Evolutionary conservation across 345 rosid species (phyloP).

Genomic region (Hibiscus mutabilis): DNA sequence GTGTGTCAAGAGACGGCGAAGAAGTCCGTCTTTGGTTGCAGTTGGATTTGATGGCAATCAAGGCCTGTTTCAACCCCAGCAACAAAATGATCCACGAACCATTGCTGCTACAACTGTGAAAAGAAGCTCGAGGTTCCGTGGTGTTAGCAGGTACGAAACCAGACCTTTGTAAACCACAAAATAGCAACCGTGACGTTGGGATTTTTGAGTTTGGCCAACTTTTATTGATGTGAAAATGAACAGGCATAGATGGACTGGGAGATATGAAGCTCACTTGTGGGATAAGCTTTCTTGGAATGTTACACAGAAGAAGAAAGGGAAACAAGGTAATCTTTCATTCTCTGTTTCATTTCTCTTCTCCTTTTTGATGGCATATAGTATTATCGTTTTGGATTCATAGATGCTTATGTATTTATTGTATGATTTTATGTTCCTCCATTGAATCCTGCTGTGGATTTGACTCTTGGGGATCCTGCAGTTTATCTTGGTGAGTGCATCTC

Average conservation of each 20-base stretch:
- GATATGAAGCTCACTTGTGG: constrained; percentile 70
- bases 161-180: background rate
- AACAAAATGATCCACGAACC: constrained; percentile 19
- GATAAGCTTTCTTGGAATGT: constrained; percentile 64
- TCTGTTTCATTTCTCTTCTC: background rate
- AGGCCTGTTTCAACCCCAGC: constrained; percentile 24
- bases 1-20: constrained; percentile 38
- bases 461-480: constrained; percentile 29
- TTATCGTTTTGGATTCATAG: background rate
- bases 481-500: constrained; percentile 45
- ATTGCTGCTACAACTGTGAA: constrained; percentile 43
- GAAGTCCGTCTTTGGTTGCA: constrained; percentile 23
- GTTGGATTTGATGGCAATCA: constrained; percentile 9
- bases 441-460: constrained; percentile 13
- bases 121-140: constrained; percentile 67
- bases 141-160: constrained; percentile 48
- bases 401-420: background rate
- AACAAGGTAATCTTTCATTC: constrained; percentile 38
- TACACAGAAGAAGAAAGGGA: constrained; percentile 67
- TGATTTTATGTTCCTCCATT: constrained; percentile 10
- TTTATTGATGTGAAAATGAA: background rate
- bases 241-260: constrained; percentile 69
- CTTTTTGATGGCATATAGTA: background rate
- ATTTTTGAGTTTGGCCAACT: background rate
- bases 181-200: background rate